Percentiles rank a stretch among this genome's conserved stretches.
Evolutionary conservation across 352 stramenopile genomes (phyloP).

Genomic region (Phytophthora pinifolia): DNA sequence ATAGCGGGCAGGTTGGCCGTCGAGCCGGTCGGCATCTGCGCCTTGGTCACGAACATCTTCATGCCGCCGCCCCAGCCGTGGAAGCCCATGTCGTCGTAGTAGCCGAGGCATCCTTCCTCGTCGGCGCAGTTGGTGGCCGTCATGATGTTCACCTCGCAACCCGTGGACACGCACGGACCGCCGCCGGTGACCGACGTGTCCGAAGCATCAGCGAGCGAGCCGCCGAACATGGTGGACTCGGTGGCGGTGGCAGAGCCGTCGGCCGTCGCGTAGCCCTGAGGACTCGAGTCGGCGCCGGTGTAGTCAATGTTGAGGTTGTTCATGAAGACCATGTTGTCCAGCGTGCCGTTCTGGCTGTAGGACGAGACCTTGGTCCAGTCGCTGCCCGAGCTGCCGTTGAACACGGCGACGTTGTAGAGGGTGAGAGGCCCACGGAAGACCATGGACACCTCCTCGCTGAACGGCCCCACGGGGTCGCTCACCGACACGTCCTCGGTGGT

Average conservation of each 20-base stretch:
- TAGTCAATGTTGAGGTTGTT: slow-evolving; percentile 64
- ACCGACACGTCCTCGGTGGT: slow-evolving; percentile 36
- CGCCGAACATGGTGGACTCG: slow-evolving; percentile 33
- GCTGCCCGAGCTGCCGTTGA: slow-evolving; percentile 26
- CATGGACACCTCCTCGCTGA: slow-evolving; percentile 52
- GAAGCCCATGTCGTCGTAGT: slow-evolving; percentile 62
- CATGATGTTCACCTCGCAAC: slow-evolving; percentile 79
- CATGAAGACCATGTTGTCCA: slow-evolving; percentile 55
- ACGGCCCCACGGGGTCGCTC: slow-evolving; percentile 40
- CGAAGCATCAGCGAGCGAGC: slow-evolving; percentile 49
- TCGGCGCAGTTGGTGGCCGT: slow-evolving; percentile 47
- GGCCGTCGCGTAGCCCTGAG: slow-evolving; percentile 39
- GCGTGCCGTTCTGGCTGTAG: slow-evolving; percentile 33
- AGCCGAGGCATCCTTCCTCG: slow-evolving; percentile 55
- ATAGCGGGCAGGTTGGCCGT: slow-evolving; percentile 60
- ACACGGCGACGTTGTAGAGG: slow-evolving; percentile 61
- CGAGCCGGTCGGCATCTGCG: slow-evolving; percentile 49
- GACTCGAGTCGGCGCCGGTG: slow-evolving; percentile 34
- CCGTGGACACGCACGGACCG: slow-evolving; percentile 56
- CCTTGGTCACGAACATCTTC: slow-evolving; percentile 79
- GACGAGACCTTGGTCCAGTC: slow-evolving; percentile 46
- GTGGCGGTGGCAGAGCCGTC: slow-evolving; percentile 31
- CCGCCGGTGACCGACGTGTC: slow-evolving; percentile 36
- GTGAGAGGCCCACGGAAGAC: slow-evolving; percentile 56
- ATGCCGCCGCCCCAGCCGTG: slow-evolving; percentile 67